These are phyloP conservation scores for Suaeda aralocaspica DNA, from an alignment of 148 eudicot genomes.

Conservation along the genomic window DNA sequence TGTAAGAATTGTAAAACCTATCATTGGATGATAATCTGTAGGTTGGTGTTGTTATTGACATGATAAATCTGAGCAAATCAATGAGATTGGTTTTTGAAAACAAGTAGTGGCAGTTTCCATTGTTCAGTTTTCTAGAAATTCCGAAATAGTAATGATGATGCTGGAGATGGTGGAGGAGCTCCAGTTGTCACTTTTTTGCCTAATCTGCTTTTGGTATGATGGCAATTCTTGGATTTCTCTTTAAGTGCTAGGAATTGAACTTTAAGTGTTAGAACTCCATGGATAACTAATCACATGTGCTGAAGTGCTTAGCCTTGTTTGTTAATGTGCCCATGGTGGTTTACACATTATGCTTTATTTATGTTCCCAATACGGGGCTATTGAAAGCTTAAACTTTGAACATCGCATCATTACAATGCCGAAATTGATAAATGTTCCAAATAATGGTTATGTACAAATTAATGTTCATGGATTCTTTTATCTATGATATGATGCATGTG, in stretches of 20 bases:
- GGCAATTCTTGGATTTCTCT: neutral
- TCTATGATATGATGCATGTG: too few relatives aligned
- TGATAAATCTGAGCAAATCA: constrained; percentile 55
- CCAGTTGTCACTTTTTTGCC: constrained; percentile 63
- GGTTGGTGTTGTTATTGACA: constrained; percentile 52
- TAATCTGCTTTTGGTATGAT: constrained; percentile 67
- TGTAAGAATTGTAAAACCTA: neutral
- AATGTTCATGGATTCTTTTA: too few relatives aligned
- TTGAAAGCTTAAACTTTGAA: too few relatives aligned
- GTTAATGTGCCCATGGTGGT: neutral
- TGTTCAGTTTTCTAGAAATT: constrained; percentile 47
- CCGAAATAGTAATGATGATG: constrained; percentile 49
- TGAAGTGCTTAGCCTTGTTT: neutral
- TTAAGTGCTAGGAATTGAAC: neutral
- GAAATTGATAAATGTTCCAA: too few relatives aligned
- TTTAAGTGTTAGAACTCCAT: neutral
- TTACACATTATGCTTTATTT: too few relatives aligned
- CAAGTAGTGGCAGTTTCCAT: constrained; percentile 50
- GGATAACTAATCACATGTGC: neutral
- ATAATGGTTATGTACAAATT: too few relatives aligned
- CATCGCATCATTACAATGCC: too few relatives aligned
- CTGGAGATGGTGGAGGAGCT: constrained; percentile 84
- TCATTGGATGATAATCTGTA: constrained; percentile 20
- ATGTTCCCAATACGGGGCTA: too few relatives aligned
- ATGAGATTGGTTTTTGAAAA: constrained; percentile 67